Evolutionary conservation across 768 basidiomycete species (phyloP).

Genomic region (Suillus subalutaceus): DNA sequence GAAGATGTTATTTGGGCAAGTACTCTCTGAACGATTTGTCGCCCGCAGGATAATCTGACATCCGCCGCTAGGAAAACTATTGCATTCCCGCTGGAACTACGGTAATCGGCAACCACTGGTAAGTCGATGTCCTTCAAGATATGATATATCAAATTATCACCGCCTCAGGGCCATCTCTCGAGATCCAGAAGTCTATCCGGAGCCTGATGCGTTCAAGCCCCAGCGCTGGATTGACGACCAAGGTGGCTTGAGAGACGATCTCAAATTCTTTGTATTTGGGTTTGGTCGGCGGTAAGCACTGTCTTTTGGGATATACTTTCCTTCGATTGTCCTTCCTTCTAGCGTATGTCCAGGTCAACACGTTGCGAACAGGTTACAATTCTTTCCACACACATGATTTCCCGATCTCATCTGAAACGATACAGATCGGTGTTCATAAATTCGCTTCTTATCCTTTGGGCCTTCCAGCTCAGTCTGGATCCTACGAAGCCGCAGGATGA

Average conservation of each 20-base stretch:
- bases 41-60: neutral
- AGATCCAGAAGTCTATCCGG: neutral
- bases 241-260: neutral
- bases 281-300: neutral
- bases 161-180: neutral
- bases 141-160: neutral
- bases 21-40: neutral
- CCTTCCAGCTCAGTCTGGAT: neutral
- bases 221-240: neutral
- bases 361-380: neutral
- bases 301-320: neutral
- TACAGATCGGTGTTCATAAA: neutral
- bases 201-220: neutral
- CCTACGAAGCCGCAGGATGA: conserved; percentile 1
- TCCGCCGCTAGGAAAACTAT: neutral
- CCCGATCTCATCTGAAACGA: neutral
- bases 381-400: neutral
- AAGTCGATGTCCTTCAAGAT: neutral
- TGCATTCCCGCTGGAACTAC: neutral
- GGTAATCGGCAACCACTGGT: neutral
- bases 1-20: neutral
- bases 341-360: conserved; percentile 1
- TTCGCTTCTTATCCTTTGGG: neutral
- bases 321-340: neutral
- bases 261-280: neutral